Evolutionary conservation across 306 rosid species (phyloP).

Genomic region (Prunus padus): DNA sequence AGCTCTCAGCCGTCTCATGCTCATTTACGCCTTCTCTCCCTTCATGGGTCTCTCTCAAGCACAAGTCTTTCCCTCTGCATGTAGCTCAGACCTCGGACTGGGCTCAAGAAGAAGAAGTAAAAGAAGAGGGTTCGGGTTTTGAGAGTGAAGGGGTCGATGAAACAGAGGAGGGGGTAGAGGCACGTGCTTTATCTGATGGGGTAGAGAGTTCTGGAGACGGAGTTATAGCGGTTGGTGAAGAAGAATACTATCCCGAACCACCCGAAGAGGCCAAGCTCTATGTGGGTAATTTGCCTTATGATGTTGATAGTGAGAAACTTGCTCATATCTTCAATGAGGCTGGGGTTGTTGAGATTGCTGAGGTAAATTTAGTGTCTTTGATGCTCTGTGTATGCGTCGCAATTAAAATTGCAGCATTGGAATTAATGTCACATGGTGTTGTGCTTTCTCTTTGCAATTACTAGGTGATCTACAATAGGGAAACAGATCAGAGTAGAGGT

Average conservation of each 20-base stretch:
- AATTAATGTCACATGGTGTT: not conserved
- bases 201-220: conserved; percentile 16
- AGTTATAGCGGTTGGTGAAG: conserved; percentile 10
- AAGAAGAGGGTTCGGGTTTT: not conserved
- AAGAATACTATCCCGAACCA: conserved; percentile 35
- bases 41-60: conserved; percentile 31
- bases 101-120: conserved; percentile 33
- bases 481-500: conserved; percentile 46
- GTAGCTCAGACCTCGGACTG: conserved; percentile 43
- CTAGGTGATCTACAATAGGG: conserved; percentile 44
- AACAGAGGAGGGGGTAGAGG: conserved; percentile 15
- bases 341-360: conserved; percentile 45
- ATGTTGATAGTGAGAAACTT: conserved; percentile 40
- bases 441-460: conserved; percentile 3
- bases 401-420: not conserved
- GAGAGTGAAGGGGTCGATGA: not conserved
- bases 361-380: conserved; percentile 22
- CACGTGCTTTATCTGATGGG: not conserved
- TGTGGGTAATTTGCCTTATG: conserved; percentile 44
- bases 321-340: conserved; percentile 38
- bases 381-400: not conserved
- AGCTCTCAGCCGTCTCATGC: conserved; percentile 24
- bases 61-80: conserved; percentile 22
- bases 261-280: conserved; percentile 48
- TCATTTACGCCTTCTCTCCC: conserved; percentile 8